Evolutionary conservation across 2,329 filamentous ascomycete species (phyloP).

Genomic region (Emericellopsis atlantica): DNA sequence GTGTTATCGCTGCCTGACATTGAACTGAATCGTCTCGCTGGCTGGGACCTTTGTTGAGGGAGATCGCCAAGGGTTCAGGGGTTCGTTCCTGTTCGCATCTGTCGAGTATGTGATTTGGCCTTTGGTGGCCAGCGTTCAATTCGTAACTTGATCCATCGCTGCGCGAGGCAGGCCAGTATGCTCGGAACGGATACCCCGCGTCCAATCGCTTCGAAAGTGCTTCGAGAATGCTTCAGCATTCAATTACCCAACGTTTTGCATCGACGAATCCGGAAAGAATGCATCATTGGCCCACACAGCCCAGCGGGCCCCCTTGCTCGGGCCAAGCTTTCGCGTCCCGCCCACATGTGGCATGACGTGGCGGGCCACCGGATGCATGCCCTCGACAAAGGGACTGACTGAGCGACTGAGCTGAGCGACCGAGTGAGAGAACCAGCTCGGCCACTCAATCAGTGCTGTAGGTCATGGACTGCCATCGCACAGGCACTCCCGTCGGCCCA

Average conservation of each 20-base stretch:
- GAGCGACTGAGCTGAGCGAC: neutral
- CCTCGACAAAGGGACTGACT: neutral
- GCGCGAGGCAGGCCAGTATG: neutral
- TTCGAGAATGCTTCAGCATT: neutral
- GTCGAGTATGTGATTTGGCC: too few relatives aligned
- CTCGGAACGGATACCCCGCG: neutral
- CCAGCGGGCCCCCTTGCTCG: too few relatives aligned
- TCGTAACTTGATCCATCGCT: neutral
- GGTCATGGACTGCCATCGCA: constrained; percentile 2
- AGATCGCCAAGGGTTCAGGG: too few relatives aligned
- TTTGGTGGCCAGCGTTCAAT: too few relatives aligned
- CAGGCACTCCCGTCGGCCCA: constrained; percentile 3
- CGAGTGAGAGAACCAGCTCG: neutral
- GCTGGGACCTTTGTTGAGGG: too few relatives aligned
- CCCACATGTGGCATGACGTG: constrained; percentile 1
- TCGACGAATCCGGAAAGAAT: neutral
- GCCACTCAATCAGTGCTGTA: neutral
- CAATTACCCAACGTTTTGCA: neutral
- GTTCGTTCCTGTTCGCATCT: too few relatives aligned
- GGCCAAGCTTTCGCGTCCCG: neutral
- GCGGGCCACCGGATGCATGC: neutral
- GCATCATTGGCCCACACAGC: neutral
- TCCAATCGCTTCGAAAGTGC: neutral
- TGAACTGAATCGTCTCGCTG: too few relatives aligned
- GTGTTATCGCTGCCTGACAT: too few relatives aligned